A percentile compares a stretch with the other conserved stretches of the same genome.
These are phyloP conservation scores for Neopestalotiopsis clavispora DNA, from an alignment of 2,329 filamentous ascomycete species.

Conservation along the genomic window DNA sequence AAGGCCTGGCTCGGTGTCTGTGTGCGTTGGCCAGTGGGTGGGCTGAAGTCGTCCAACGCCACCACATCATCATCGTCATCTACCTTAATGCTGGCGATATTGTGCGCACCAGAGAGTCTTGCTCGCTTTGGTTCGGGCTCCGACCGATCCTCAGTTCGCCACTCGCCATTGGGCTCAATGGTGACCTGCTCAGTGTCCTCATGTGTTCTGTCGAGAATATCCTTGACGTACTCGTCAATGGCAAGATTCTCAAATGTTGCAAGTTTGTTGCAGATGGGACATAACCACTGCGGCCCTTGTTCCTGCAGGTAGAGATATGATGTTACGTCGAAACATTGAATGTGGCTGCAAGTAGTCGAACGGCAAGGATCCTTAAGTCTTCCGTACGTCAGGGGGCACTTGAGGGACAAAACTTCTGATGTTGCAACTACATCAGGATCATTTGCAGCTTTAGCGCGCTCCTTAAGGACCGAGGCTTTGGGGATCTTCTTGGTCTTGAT, in stretches of 20 bases:
- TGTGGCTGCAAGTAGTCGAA: constrained; percentile 80
- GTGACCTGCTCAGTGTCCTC: constrained; percentile 80
- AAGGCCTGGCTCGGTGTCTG: constrained; percentile 43
- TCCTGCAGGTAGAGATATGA: constrained; percentile 94
- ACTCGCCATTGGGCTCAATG: constrained; percentile 85
- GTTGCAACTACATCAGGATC: constrained; percentile 91
- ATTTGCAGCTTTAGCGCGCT: constrained; percentile 80
- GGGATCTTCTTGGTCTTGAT: constrained; percentile 76
- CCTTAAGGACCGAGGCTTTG: constrained; percentile 79
- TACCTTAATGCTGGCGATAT: constrained; percentile 29
- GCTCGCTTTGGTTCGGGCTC: constrained; percentile 36
- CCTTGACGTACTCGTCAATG: constrained; percentile 86
- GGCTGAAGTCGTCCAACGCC: constrained; percentile 49
- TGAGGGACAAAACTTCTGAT: constrained; percentile 86
- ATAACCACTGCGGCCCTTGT: constrained; percentile 96
- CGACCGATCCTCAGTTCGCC: constrained; percentile 54
- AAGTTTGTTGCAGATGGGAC: constrained; percentile 87
- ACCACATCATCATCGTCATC: constrained; percentile 58
- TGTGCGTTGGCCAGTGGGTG: constrained; percentile 37
- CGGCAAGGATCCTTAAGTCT: constrained; percentile 82
- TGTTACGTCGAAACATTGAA: constrained; percentile 92
- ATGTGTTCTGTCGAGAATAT: constrained; percentile 79
- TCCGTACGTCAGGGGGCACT: constrained; percentile 88
- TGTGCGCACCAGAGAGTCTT: constrained; percentile 26
- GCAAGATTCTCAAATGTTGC: constrained; percentile 82